Evolutionary conservation across 1,284 basidiomycete genomes (phyloP).

Genomic region (Cutaneotrichosporon cutaneum): DNA sequence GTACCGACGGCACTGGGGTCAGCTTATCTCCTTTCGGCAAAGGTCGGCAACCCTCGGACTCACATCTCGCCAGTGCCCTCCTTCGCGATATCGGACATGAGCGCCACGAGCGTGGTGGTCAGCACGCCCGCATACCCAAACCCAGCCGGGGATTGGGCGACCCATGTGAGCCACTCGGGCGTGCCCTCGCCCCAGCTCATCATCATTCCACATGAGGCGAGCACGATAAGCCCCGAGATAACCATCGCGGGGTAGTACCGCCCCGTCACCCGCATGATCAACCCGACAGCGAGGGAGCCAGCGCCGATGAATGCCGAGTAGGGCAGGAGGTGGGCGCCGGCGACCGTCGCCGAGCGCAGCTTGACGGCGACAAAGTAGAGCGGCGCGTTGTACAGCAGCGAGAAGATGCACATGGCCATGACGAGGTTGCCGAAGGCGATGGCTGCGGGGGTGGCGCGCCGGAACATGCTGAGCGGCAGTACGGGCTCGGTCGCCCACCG

Average conservation of each 20-base stretch:
- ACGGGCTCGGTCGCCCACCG: slow-evolving; percentile 72
- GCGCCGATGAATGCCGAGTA: slow-evolving; percentile 62
- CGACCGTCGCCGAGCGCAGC: slow-evolving; percentile 66
- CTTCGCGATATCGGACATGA: slow-evolving; percentile 41
- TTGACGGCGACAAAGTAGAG: slow-evolving; percentile 86
- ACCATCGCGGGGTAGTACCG: slow-evolving; percentile 65
- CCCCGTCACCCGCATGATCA: slow-evolving; percentile 79
- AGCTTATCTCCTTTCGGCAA: not conserved
- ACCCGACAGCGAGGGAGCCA: slow-evolving; percentile 81
- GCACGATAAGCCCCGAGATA: slow-evolving; percentile 25
- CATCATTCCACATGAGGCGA: slow-evolving; percentile 31
- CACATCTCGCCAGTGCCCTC: slow-evolving; percentile 40
- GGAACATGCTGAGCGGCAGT: slow-evolving; percentile 74
- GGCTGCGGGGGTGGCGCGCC: slow-evolving; percentile 64
- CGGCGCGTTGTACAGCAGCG: slow-evolving; percentile 83
- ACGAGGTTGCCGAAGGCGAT: slow-evolving; percentile 73
- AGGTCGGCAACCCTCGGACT: too few relatives aligned
- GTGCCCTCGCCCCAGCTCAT: slow-evolving; percentile 53
- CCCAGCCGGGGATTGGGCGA: slow-evolving; percentile 36
- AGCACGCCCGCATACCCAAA: slow-evolving; percentile 44
- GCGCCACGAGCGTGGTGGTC: slow-evolving; percentile 41
- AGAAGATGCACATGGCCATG: slow-evolving; percentile 66
- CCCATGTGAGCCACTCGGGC: slow-evolving; percentile 52
- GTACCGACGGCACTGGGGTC: slow-evolving; percentile 65
- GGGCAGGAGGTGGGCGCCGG: slow-evolving; percentile 82